These are phyloP conservation scores for Paracoccidioides brasiliensis DNA, from an alignment of 2,329 filamentous ascomycete species.

Conservation along the genomic window DNA sequence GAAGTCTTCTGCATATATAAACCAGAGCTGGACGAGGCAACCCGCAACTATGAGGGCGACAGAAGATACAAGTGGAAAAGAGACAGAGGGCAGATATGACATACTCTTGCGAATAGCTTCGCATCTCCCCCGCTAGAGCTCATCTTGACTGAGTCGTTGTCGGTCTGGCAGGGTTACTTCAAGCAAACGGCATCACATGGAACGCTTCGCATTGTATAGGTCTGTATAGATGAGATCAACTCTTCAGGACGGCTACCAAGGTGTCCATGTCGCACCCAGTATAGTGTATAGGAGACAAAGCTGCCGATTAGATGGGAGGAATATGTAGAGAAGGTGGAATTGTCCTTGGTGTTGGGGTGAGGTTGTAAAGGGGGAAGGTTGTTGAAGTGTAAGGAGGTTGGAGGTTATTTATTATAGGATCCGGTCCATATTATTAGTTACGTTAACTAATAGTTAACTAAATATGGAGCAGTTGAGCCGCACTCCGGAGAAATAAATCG, in stretches of 20 bases:
- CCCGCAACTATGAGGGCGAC: not conserved
- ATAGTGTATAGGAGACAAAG: not conserved
- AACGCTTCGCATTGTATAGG: slow-evolving; percentile 4
- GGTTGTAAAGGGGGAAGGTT: not conserved
- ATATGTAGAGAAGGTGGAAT: not conserved
- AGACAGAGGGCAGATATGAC: slow-evolving; percentile 23
- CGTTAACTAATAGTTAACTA: too few relatives aligned
- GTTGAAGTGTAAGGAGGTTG: not conserved
- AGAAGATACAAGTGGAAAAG: not conserved
- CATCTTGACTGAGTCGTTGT: slow-evolving; percentile 29
- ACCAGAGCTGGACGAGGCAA: not conserved
- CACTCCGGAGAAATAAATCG: slow-evolving; percentile 1
- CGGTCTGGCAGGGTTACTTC: not conserved
- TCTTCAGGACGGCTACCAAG: slow-evolving; percentile 8
- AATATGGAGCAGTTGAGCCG: not conserved
- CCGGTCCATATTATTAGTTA: too few relatives aligned
- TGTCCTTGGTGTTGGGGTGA: not conserved
- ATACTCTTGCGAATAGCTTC: slow-evolving; percentile 96
- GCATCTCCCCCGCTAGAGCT: slow-evolving; percentile 75
- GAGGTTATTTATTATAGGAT: not conserved
- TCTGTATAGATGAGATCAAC: slow-evolving; percentile 4
- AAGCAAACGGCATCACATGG: slow-evolving; percentile 13
- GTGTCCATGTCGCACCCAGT: slow-evolving; percentile 2
- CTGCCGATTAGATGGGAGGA: not conserved
- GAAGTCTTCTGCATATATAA: not conserved